These are phyloP conservation scores for Ogataea kodamae DNA, from an alignment of 805 yeast genomes.

Conservation along the genomic window DNA sequence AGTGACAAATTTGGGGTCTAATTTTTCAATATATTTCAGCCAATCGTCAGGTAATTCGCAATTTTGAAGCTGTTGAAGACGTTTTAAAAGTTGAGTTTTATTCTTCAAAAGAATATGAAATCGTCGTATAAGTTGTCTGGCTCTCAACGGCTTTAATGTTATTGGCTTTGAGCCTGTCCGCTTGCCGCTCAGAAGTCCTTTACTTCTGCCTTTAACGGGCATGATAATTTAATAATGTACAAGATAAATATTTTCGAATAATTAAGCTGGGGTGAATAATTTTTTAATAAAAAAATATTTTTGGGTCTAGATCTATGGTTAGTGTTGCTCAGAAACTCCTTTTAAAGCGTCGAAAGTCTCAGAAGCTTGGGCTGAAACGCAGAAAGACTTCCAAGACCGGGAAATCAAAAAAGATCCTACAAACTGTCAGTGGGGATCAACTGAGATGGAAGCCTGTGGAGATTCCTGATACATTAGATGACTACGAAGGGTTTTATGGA, in stretches of 20 bases:
- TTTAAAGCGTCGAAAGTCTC: constrained; percentile 16
- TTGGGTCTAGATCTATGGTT: constrained; percentile 17
- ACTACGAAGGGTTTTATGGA: constrained; percentile 88
- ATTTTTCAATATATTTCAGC: neutral
- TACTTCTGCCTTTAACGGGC: constrained; percentile 4
- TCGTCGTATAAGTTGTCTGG: constrained; percentile 72
- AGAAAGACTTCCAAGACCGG: constrained; percentile 1
- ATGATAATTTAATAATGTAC: no score
- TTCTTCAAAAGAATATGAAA: constrained; percentile 70
- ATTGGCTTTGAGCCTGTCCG: constrained; percentile 39
- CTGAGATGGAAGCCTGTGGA: constrained; percentile 79
- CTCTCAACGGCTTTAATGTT: constrained; percentile 60
- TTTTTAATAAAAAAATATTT: constrained; percentile 2
- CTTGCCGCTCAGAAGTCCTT: constrained; percentile 30
- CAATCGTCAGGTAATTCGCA: constrained; percentile 3
- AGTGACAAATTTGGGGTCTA: neutral
- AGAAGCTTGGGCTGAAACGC: constrained; percentile 8
- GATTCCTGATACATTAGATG: constrained; percentile 78
- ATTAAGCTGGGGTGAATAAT: constrained; percentile 5
- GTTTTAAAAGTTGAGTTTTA: constrained; percentile 16
- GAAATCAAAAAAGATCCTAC: constrained; percentile 1
- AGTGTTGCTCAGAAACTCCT: constrained; percentile 16
- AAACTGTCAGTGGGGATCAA: constrained; percentile 45
- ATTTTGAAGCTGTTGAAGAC: constrained; percentile 7
- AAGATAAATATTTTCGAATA: neutral